Evolutionary conservation across 1,284 basidiomycete genomes (phyloP), one percentile per base, ranked within the genome.

Genomic region (Fomitopsis palustris): DNA sequence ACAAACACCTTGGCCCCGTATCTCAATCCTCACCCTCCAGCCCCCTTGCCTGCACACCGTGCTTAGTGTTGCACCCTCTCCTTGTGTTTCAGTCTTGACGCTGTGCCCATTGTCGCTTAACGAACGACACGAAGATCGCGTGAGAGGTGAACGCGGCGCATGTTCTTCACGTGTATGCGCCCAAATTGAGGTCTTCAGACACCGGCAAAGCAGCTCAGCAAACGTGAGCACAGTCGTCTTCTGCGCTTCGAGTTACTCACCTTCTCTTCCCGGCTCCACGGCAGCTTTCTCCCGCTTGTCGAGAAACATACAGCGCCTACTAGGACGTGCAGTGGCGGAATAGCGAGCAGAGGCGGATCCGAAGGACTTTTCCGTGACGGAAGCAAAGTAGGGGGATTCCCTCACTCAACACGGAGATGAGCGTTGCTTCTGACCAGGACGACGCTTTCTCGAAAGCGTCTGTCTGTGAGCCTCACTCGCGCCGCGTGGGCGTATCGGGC

Each of bases 401-500:
- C 38, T 16, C 31, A 35, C 53, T 53, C 49, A 31, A 54, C 59
- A 62, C 67, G 67, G 67, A 68, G 62, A 68, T 68, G 67, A 65
- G 39, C 58, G 61, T 62, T 64, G 62, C 64, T 64, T 66, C 65
- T 57, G 55, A 45, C 8, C 39, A 54, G 53, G 52, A 53, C 23
- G 27, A 52, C 33, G 25, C 31, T 42, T 60, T 56, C 63, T 62
- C 64, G 61, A 63, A 61, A 58, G 55, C 57, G 33, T 63, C 64
- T 63, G 54, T 62, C 59, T 64, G 57, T 55, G 67, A 63, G 65
- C 70, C 73, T 73, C 72, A 66, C 72, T 74, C 73, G 65, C 60
- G 66, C 72, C 72, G 70, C 72, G 72, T 74, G 72, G 69, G 58
- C 66, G 39, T 55, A 60, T 61, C 65, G 53, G 57, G 59, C 31